A percentile compares a stretch with the other conserved stretches of the same genome.
These are phyloP conservation scores for Hura crepitans DNA, from an alignment of 441 rosid genomes.

Conservation along the genomic window DNA sequence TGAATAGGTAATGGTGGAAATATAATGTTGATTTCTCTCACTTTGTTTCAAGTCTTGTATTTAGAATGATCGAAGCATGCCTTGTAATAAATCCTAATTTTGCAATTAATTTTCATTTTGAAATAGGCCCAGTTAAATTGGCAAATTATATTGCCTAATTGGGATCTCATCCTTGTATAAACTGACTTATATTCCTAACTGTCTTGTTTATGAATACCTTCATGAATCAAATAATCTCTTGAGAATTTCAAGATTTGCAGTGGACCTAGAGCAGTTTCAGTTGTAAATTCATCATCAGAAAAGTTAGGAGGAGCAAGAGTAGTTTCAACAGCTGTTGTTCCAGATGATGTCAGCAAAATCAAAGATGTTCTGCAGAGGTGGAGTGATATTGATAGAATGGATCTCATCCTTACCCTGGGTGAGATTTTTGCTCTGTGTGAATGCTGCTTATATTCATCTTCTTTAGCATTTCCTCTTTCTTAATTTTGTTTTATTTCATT, in stretches of 20 bases:
- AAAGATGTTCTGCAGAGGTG: constrained; percentile 63
- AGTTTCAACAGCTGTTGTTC: constrained; percentile 62
- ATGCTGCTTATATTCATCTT: constrained; percentile 3
- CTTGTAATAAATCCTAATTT: neutral
- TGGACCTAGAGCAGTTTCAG: constrained; percentile 78
- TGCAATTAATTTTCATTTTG: neutral
- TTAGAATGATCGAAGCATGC: neutral
- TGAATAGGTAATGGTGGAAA: constrained; percentile 5
- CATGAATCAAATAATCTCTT: constrained; percentile 4
- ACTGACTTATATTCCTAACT: neutral
- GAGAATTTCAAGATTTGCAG: constrained; percentile 43
- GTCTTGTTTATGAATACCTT: neutral
- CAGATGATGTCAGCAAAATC: constrained; percentile 72
- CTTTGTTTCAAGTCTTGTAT: neutral
- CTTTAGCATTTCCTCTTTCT: constrained; percentile 6
- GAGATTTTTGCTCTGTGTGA: constrained; percentile 19
- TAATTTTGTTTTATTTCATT: constrained; percentile 10
- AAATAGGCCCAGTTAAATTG: neutral
- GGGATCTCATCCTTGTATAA: neutral
- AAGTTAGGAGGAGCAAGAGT: constrained; percentile 84
- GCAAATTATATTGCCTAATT: neutral
- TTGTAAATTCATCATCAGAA: constrained; percentile 72
- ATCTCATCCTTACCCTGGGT: constrained; percentile 93
- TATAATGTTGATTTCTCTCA: neutral
- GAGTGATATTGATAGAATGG: constrained; percentile 71